These are phyloP conservation scores for Brasilioporus rufonigricans DNA, from an alignment of 768 basidiomycete genomes.

Conservation along the genomic window DNA sequence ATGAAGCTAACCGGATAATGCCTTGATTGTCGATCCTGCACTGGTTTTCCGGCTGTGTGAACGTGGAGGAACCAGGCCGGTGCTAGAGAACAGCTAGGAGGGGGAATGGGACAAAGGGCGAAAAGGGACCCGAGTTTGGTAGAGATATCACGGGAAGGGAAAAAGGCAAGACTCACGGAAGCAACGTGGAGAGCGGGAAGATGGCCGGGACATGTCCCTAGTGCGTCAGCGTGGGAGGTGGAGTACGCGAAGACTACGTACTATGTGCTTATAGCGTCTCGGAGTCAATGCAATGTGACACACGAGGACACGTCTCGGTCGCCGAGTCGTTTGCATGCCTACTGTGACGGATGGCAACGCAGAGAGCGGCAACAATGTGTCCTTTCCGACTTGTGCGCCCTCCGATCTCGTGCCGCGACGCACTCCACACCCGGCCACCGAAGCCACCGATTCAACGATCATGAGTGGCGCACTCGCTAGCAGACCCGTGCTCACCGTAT, in stretches of 20 bases:
- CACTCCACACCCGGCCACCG: background rate
- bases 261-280: slow-evolving; percentile 11
- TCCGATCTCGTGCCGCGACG: background rate
- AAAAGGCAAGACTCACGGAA: slow-evolving; percentile 14
- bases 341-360: background rate
- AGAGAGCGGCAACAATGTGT: too few relatives aligned
- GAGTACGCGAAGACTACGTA: slow-evolving; percentile 2
- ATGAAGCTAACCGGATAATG: slow-evolving; percentile 21
- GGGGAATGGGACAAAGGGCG: background rate
- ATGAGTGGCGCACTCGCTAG: slow-evolving; percentile 3
- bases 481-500: slow-evolving; percentile 7
- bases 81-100: background rate
- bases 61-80: background rate
- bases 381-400: background rate
- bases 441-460: background rate
- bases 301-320: slow-evolving; percentile 6
- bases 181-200: slow-evolving; percentile 19
- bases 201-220: background rate
- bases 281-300: slow-evolving; percentile 21
- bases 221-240: slow-evolving; percentile 19
- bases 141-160: background rate
- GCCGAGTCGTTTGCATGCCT: background rate
- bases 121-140: background rate
- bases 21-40: slow-evolving; percentile 23
- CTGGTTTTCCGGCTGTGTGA: background rate